Conservation (phyloP, 164 flowering plant species). For the Sextonia rubra region DNA sequence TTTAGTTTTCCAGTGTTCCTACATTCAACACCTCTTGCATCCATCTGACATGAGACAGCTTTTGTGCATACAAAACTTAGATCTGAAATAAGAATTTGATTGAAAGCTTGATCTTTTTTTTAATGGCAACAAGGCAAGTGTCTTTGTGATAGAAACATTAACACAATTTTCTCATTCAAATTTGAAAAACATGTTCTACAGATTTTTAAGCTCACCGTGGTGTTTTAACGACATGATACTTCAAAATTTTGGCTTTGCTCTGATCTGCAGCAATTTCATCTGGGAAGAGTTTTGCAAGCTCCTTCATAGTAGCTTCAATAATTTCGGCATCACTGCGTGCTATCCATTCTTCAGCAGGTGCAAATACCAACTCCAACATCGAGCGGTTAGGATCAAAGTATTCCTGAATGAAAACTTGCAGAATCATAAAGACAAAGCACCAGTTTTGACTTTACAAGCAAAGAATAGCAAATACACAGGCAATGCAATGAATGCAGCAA, state of each 20-base stretch:
- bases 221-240: conserved; percentile 91
- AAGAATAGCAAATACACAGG: not conserved
- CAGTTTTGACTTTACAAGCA: not conserved
- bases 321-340: conserved; percentile 82
- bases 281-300: conserved; percentile 91
- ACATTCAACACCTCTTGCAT: too few relatives aligned
- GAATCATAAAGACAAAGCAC: not conserved
- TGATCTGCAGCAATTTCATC: conserved; percentile 92
- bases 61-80: not conserved
- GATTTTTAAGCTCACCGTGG: conserved; percentile 58
- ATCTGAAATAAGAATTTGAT: not conserved
- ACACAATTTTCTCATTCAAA: not conserved
- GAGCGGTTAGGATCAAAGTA: conserved; percentile 85
- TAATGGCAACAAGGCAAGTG: not conserved
- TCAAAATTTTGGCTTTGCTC: conserved; percentile 94
- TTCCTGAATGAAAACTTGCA: conserved; percentile 50
- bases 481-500: not conserved
- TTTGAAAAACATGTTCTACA: not conserved
- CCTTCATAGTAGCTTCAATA: conserved; percentile 92
- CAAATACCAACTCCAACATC: conserved; percentile 97
- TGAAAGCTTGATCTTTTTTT: not conserved
- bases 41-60: not conserved
- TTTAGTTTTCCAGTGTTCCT: not conserved
- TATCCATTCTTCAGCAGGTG: conserved; percentile 98
- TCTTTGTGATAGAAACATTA: too few relatives aligned